These are phyloP conservation scores for Mycena latifolia DNA, from an alignment of 768 basidiomycete species.

Conservation along the genomic window DNA sequence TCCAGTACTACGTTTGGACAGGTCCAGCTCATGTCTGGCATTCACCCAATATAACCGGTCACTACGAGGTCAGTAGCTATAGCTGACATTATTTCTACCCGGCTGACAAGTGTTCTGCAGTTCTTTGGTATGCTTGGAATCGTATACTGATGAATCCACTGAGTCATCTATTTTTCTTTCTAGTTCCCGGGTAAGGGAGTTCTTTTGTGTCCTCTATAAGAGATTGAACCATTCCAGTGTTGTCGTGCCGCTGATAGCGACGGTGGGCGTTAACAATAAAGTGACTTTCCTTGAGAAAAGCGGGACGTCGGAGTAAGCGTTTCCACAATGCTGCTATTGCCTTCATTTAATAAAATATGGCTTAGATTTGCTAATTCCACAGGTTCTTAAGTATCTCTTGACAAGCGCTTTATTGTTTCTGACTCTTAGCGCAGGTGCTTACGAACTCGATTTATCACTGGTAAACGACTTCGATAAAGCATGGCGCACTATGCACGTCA, in stretches of 20 bases:
- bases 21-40: slow-evolving; percentile 72
- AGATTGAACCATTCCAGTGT: slow-evolving; percentile 53
- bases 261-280: slow-evolving; percentile 85
- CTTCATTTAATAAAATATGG: neutral
- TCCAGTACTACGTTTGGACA: slow-evolving; percentile 61
- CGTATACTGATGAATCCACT: neutral
- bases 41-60: slow-evolving; percentile 72
- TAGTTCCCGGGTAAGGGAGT: slow-evolving; percentile 49
- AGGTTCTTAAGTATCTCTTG: slow-evolving; percentile 45
- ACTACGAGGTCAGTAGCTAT: slow-evolving; percentile 68
- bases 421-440: slow-evolving; percentile 62
- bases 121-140: slow-evolving; percentile 58
- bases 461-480: slow-evolving; percentile 61
- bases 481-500: slow-evolving; percentile 83
- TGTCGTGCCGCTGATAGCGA: slow-evolving; percentile 79
- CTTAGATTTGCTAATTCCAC: slow-evolving; percentile 70
- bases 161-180: too few relatives aligned
- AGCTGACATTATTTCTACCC: neutral
- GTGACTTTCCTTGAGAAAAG: slow-evolving; percentile 83
- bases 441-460: slow-evolving; percentile 79
- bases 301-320: slow-evolving; percentile 67
- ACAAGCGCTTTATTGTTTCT: too few relatives aligned
- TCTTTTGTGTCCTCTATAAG: neutral
- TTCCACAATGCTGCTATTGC: neutral
- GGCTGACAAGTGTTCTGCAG: slow-evolving; percentile 41